These are phyloP conservation scores for Phytophthora cryptogea DNA, from an alignment of 352 stramenopile genomes.

Conservation along the genomic window DNA sequence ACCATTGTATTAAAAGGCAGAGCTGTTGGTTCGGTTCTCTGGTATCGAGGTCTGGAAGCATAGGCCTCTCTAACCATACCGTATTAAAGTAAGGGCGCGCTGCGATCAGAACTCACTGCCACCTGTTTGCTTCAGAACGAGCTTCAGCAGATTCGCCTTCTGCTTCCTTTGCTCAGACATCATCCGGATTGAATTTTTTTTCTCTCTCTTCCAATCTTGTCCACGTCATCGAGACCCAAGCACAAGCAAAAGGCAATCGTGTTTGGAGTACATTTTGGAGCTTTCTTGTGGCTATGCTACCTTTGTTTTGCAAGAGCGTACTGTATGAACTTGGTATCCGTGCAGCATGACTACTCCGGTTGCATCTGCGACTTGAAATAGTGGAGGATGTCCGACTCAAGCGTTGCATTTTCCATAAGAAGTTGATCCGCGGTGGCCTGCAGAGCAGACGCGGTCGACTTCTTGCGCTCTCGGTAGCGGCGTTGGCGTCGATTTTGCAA, in stretches of 20 bases:
- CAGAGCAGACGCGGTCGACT: constrained; percentile 36
- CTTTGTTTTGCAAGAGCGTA: no score
- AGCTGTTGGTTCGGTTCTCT: no score
- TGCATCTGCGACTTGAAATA: constrained; percentile 10
- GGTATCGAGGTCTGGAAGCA: no score
- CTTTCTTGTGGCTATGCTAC: background rate
- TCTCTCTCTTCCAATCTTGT: no score
- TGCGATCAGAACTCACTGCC: constrained; percentile 1
- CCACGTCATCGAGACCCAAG: background rate
- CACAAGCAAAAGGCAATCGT: no score
- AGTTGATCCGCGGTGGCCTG: constrained; percentile 49
- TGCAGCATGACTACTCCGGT: background rate
- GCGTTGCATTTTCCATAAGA: constrained; percentile 48
- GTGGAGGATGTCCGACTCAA: constrained; percentile 44
- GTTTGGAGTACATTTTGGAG: background rate
- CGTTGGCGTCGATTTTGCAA: constrained; percentile 51
- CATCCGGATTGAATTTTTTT: background rate
- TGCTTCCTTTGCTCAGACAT: no score
- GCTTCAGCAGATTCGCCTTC: no score
- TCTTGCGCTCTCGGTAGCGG: constrained; percentile 55
- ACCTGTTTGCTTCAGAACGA: background rate
- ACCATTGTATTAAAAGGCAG: no score
- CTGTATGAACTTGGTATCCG: background rate
- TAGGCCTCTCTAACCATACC: no score
- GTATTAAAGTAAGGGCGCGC: background rate